A percentile compares a stretch with the other conserved stretches of the same genome.
These are phyloP conservation scores for Orbilia blumenaviensis DNA, from an alignment of 2,329 filamentous ascomycete species.

Conservation along the genomic window DNA sequence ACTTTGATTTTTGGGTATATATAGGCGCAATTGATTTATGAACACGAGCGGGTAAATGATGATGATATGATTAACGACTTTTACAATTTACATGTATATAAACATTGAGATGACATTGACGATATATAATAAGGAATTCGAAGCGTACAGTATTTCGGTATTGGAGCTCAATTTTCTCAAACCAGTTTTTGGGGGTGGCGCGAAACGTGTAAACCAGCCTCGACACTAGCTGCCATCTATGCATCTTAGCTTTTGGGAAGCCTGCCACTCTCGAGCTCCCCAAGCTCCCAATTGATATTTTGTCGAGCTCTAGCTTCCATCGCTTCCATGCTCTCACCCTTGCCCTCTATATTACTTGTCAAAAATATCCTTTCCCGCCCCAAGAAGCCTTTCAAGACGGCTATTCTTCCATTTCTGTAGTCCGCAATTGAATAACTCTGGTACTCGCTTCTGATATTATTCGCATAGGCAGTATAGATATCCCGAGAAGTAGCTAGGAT, in stretches of 20 bases:
- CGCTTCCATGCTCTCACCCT: not conserved
- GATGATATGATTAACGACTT: conserved; percentile 7
- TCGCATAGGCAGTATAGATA: conserved; percentile 16
- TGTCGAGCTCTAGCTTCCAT: conserved; percentile 33
- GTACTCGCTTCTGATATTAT: conserved; percentile 43
- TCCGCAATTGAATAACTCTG: conserved; percentile 21
- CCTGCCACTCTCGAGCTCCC: conserved; percentile 33
- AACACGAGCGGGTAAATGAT: not conserved
- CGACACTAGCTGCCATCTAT: no score
- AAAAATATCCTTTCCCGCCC: conserved; percentile 30
- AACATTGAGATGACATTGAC: conserved; percentile 7
- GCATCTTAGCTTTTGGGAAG: conserved; percentile 19
- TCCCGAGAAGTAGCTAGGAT: conserved; percentile 31
- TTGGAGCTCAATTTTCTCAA: no score
- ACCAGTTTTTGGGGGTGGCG: no score
- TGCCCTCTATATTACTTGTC: not conserved
- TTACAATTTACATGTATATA: conserved; percentile 14
- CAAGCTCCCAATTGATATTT: conserved; percentile 39
- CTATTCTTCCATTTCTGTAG: conserved; percentile 25
- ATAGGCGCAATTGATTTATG: not conserved
- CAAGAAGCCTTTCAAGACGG: conserved; percentile 26
- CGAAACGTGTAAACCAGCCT: no score
- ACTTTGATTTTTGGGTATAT: not conserved
- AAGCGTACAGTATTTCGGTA: not conserved
- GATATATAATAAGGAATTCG: not conserved